Evolutionary conservation across 176 grass and related monocot species (phyloP).

Genomic region (Luzula sylvatica): DNA sequence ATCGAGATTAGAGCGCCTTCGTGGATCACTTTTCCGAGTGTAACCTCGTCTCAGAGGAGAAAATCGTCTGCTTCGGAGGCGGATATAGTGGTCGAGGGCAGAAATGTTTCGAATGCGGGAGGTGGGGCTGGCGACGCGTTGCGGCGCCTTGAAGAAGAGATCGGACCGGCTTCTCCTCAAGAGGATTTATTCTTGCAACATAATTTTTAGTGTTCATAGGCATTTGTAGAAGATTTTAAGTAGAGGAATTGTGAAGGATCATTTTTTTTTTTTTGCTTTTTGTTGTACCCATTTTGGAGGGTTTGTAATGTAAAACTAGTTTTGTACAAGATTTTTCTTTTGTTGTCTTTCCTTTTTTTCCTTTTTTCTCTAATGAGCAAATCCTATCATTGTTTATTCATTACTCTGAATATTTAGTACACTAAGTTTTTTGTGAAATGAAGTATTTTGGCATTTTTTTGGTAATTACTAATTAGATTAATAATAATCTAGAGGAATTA

Average conservation of each 20-base stretch:
- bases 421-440: too few relatives aligned
- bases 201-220: slow-evolving; percentile 54
- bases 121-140: slow-evolving; percentile 50
- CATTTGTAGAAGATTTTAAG: slow-evolving; percentile 10
- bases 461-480: too few relatives aligned
- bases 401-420: too few relatives aligned
- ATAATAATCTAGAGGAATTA: too few relatives aligned
- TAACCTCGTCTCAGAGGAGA: slow-evolving; percentile 90
- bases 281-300: slow-evolving; percentile 15
- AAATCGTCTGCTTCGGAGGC: slow-evolving; percentile 90
- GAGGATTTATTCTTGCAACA: slow-evolving; percentile 92
- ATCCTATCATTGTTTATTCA: too few relatives aligned
- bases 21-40: slow-evolving; percentile 94
- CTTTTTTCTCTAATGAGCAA: too few relatives aligned
- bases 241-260: slow-evolving; percentile 7
- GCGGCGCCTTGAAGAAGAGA: slow-evolving; percentile 94
- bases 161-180: slow-evolving; percentile 64
- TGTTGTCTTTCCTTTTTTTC: too few relatives aligned
- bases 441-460: too few relatives aligned
- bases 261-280: slow-evolving; percentile 6
- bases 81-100: slow-evolving; percentile 51
- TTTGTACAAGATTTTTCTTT: too few relatives aligned
- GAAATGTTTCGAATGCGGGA: slow-evolving; percentile 49
- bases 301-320: slow-evolving; percentile 11
- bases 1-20: slow-evolving; percentile 82